Evolutionary conservation across 2,329 filamentous ascomycete genomes (phyloP).

Genomic region (Colletotrichum zoysiae): DNA sequence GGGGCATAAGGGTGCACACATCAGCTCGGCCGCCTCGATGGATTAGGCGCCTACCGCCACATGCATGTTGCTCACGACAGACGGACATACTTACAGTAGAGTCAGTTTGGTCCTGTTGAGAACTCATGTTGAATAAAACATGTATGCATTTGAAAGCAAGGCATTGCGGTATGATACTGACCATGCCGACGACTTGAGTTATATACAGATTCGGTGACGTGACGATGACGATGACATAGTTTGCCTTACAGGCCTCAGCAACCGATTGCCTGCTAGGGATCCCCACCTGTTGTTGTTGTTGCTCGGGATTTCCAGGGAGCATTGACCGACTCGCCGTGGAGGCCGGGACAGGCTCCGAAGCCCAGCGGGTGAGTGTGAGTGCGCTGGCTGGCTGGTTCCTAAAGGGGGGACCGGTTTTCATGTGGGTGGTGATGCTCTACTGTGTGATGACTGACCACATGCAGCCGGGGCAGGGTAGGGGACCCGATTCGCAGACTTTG

Average conservation of each 20-base stretch:
- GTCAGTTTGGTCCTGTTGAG: not conserved
- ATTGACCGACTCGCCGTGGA: constrained; percentile 7
- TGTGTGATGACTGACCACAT: not conserved
- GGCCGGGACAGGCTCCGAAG: not conserved
- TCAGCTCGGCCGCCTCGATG: not conserved
- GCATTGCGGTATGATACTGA: not conserved
- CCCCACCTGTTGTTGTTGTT: not conserved
- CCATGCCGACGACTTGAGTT: not conserved
- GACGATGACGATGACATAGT: constrained; percentile 6
- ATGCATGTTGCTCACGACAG: not conserved
- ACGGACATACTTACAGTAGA: not conserved
- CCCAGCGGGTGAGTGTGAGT: not conserved
- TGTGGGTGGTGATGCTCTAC: not conserved
- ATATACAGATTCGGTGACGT: constrained; percentile 3
- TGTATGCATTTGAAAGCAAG: not conserved
- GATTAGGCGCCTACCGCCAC: not conserved
- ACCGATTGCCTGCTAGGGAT: not conserved
- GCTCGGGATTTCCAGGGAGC: not conserved
- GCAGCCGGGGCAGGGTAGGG: not conserved
- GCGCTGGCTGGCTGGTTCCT: not conserved
- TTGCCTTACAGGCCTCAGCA: not conserved
- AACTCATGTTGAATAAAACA: not conserved
- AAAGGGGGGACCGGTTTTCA: not conserved
- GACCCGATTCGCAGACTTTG: not conserved
- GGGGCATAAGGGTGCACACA: not conserved